Evolutionary conservation across 2,329 filamentous ascomycete species (phyloP), one percentile per base, ranked within the genome.

Genomic region (Leptographium lundbergii): DNA sequence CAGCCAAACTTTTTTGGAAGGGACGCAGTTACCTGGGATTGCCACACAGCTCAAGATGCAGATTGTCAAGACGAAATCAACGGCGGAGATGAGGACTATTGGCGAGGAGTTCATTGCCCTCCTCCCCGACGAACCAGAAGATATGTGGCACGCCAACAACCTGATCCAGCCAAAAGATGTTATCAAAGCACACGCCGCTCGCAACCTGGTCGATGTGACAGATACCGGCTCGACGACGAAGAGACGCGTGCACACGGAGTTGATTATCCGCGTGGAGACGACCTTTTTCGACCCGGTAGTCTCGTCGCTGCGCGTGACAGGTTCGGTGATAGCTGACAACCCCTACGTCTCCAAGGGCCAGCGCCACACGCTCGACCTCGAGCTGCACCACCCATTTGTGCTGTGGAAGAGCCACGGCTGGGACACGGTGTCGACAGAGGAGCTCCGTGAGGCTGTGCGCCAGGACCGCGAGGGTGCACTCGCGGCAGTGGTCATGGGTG

Each of bases 401-500:
- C 71, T 99, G 9, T 87, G 91, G 74, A 97, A 97, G 73, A 81
- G 81, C 47, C 75, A 83, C 10, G 86, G 91, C 50, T 99, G 94
- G 94, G 94, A 99, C 71, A 91, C 87, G 65, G 85, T 99, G 13
- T 89, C 91, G 4, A 75, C 87, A 54, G 85, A 88, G 61, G 86
- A 88, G 53, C 79, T 99, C 13, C 78, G 81, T 59, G 89, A 96
- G 69, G 87, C 91, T 0, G 79, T 92, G 17, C 85, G 89, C 66
- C 84, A 88, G 65, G 86, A 89, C 64, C 85, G 86, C 67, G 85
- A 88, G 62, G 91, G 90, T 1, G 87, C 92, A 62, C 80, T 95
- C 22, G 89, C 91, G 59, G 92, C 94, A 0, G 86, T 97, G 0
- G 88, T 97, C 27, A 92, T 99, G 87, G 89, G 95, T 66, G 92